Conservation (phyloP, 148 eudicot genomes). For the Drosera capensis region DNA sequence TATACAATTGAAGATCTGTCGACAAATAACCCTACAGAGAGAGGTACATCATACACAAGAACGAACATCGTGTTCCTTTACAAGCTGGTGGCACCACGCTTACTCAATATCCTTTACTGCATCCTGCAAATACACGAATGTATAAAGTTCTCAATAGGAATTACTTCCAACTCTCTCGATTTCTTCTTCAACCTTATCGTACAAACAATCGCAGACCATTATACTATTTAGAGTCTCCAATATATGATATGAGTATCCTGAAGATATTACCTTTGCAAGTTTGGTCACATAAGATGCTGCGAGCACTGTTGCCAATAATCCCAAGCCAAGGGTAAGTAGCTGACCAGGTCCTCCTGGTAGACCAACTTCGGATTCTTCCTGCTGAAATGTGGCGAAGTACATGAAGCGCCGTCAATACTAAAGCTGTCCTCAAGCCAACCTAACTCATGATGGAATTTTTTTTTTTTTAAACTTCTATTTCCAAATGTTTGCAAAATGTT, state of each 20-base stretch:
- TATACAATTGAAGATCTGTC: no score
- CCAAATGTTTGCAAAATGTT: no score
- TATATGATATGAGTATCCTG: not conserved
- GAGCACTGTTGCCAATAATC: constrained; percentile 68
- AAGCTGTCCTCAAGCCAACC: not conserved
- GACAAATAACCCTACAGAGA: no score
- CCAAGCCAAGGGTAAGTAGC: constrained; percentile 74
- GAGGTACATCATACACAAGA: no score
- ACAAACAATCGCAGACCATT: not conserved
- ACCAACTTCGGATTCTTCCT: constrained; percentile 66
- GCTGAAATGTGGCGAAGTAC: constrained; percentile 24
- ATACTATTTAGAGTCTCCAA: not conserved
- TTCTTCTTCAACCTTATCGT: not conserved
- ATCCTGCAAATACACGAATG: constrained; percentile 35
- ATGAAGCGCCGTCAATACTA: not conserved
- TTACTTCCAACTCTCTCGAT: no score
- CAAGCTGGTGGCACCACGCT: constrained; percentile 3
- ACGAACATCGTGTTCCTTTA: no score
- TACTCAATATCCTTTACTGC: constrained; percentile 69
- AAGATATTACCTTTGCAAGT: constrained; percentile 59
- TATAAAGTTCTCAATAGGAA: no score
- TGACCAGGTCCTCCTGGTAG: constrained; percentile 57
- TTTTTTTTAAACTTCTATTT: no score
- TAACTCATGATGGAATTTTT: not conserved
- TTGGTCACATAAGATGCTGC: constrained; percentile 84